Conservation (phyloP, 2,329 filamentous ascomycete genomes). For the Diaporthe sp. region DNA sequence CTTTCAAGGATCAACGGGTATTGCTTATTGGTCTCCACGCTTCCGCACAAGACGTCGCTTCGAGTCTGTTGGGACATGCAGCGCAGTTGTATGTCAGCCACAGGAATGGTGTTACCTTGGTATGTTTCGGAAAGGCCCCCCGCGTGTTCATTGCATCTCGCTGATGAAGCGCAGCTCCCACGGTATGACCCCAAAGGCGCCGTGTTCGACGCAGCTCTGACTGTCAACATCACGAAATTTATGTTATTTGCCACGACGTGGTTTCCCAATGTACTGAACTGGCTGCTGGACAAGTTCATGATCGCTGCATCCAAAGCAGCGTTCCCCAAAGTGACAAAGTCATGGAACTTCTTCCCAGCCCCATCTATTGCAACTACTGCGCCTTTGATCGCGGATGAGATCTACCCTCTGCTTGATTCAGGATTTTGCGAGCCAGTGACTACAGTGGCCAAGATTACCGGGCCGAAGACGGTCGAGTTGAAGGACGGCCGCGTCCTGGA, state of each 20-base stretch:
- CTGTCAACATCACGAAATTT: neutral
- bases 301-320: constrained; percentile 12
- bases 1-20: constrained; percentile 38
- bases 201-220: constrained; percentile 2
- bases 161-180: constrained; percentile 5
- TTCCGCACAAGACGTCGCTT: constrained; percentile 39
- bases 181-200: constrained; percentile 25
- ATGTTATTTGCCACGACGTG: constrained; percentile 15
- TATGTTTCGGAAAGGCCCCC: neutral
- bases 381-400: constrained; percentile 37
- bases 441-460: constrained; percentile 32
- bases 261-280: constrained; percentile 1
- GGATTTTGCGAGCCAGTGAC: constrained; percentile 40
- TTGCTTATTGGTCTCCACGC: constrained; percentile 39
- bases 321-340: constrained; percentile 12
- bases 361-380: constrained; percentile 35
- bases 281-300: constrained; percentile 4
- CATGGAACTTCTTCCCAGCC: constrained; percentile 37
- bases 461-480: constrained; percentile 35
- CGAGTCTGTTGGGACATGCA: constrained; percentile 6
- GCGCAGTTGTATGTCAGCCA: constrained; percentile 37
- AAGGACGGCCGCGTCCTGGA: constrained; percentile 37
- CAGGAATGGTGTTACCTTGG: constrained; percentile 19
- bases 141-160: too few relatives aligned
- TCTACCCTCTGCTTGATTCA: constrained; percentile 38